Percentiles rank a stretch among this genome's conserved stretches.
phyloP scores from a whole-genome alignment of 768 basidiomycete genomes.

The Calocybe cyanea region DNA sequence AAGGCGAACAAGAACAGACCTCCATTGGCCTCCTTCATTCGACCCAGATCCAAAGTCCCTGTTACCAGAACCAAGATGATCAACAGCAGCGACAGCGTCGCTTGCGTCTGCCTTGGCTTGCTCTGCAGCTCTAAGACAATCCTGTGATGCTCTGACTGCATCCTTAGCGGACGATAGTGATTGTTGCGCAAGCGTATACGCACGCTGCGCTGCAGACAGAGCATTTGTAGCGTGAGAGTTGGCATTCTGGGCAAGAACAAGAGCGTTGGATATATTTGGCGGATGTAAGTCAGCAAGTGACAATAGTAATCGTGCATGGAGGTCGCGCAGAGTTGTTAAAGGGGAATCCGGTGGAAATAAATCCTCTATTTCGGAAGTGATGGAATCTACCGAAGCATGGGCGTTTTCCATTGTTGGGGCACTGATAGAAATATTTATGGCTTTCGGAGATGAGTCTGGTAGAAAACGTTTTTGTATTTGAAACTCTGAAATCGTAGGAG shows the following conservation, averaged over 20 bases:
- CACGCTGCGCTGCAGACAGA: conserved; percentile 22
- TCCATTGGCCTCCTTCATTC: conserved; percentile 12
- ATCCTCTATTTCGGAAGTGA: too few relatives aligned
- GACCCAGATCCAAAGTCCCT: not conserved
- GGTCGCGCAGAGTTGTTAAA: conserved; percentile 16
- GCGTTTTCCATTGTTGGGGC: too few relatives aligned
- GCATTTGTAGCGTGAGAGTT: conserved; percentile 21
- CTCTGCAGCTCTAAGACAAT: conserved; percentile 21
- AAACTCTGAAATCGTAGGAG: not conserved
- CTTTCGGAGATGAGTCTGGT: not conserved
- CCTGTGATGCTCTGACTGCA: conserved; percentile 23
- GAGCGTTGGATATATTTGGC: conserved; percentile 14
- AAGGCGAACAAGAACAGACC: conserved; percentile 6
- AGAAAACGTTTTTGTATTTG: not conserved
- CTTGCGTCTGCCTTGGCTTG: conserved; percentile 18
- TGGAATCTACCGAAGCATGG: not conserved
- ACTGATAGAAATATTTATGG: too few relatives aligned
- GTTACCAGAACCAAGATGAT: conserved; percentile 11
- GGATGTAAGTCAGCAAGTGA: conserved; percentile 19
- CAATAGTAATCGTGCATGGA: conserved; percentile 19
- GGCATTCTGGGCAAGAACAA: conserved; percentile 20
- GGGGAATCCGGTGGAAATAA: not conserved
- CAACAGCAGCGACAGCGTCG: conserved; percentile 21
- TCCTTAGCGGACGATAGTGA: conserved; percentile 24
- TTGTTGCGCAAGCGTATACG: conserved; percentile 26